phyloP scores from a whole-genome alignment of 78 protist species.

The Planoprotostelium fungivorum region DNA sequence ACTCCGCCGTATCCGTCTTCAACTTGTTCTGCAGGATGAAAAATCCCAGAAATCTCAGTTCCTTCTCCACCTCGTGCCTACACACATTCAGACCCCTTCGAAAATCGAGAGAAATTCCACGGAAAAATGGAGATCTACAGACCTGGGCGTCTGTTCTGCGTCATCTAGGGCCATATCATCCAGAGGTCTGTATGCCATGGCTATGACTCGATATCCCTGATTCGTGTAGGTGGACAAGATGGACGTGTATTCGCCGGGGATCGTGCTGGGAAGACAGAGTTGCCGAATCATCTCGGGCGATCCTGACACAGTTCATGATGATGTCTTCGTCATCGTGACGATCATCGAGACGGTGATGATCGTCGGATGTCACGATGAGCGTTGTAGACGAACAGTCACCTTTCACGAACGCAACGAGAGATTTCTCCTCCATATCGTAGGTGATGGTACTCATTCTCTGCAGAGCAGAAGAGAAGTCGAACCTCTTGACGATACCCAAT shows the following conservation, averaged over 20 bases:
- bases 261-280: constrained; percentile 30
- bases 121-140: not conserved
- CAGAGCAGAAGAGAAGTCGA: constrained; percentile 55
- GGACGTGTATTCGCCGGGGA: constrained; percentile 57
- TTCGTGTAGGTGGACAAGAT: constrained; percentile 43
- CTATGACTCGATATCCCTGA: constrained; percentile 82
- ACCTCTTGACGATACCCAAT: constrained; percentile 21
- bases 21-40: constrained; percentile 63
- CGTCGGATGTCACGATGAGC: too few relatives aligned
- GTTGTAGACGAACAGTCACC: too few relatives aligned
- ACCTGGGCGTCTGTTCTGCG: not conserved
- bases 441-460: constrained; percentile 82
- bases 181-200: constrained; percentile 49
- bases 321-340: constrained; percentile 6
- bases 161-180: not conserved
- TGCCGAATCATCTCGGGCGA: constrained; percentile 77
- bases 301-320: constrained; percentile 69
- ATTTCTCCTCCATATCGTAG: not conserved
- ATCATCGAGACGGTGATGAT: not conserved
- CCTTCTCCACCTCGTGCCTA: constrained; percentile 41
- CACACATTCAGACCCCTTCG: not conserved
- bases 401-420: not conserved
- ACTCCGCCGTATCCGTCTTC: constrained; percentile 58
- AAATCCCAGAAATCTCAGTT: constrained; percentile 55
- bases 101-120: too few relatives aligned